Evolutionary conservation across 1,139 yeast genomes (phyloP).

Genomic region (Maudiozyma humilis): DNA sequence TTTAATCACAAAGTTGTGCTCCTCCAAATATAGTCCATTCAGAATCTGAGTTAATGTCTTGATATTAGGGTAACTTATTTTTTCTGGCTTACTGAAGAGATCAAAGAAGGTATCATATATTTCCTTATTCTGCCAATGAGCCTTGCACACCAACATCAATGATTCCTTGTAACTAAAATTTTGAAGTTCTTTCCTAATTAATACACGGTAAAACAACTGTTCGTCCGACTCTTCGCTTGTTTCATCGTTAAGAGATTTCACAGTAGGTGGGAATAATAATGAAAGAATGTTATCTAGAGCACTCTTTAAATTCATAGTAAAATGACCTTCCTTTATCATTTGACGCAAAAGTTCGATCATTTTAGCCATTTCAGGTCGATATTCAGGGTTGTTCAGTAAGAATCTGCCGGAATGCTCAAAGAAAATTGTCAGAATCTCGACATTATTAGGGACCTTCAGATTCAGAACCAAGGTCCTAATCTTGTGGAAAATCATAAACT

Average conservation of each 20-base stretch:
- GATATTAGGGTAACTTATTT: slow-evolving; percentile 50
- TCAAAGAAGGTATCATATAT: slow-evolving; percentile 39
- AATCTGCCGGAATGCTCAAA: slow-evolving; percentile 72
- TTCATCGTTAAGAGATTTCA: slow-evolving; percentile 25
- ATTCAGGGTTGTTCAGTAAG: slow-evolving; percentile 54
- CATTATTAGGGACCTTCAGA: slow-evolving; percentile 47
- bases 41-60: slow-evolving; percentile 44
- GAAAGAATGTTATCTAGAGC: slow-evolving; percentile 55
- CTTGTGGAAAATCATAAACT: slow-evolving; percentile 63
- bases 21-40: slow-evolving; percentile 32
- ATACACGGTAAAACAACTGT: slow-evolving; percentile 43
- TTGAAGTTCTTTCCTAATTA: slow-evolving; percentile 47
- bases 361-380: slow-evolving; percentile 50
- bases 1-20: slow-evolving; percentile 36
- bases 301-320: slow-evolving; percentile 50
- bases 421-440: slow-evolving; percentile 56
- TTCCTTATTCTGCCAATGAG: slow-evolving; percentile 43
- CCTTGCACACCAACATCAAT: slow-evolving; percentile 36
- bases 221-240: slow-evolving; percentile 32
- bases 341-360: slow-evolving; percentile 52
- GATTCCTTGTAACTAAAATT: slow-evolving; percentile 34
- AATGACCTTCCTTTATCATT: slow-evolving; percentile 42
- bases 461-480: slow-evolving; percentile 49
- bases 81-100: slow-evolving; percentile 55
- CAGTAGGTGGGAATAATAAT: slow-evolving; percentile 54